Conservation (phyloP, 768 basidiomycete species). For the Leccinum uliginosum region DNA sequence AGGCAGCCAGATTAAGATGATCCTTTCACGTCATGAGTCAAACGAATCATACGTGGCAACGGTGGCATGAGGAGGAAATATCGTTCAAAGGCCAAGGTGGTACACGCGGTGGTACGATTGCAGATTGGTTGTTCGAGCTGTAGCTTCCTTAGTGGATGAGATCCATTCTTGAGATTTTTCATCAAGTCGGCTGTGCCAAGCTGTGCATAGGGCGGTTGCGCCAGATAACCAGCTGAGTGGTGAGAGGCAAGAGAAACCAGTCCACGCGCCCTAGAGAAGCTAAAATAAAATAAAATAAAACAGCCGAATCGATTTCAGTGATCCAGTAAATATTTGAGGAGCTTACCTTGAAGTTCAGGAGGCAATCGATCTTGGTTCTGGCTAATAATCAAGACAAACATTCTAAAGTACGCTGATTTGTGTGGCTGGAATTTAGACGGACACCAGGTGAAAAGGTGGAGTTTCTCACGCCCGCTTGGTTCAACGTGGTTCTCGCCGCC, state of each 20-base stretch:
- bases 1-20: conserved; percentile 9
- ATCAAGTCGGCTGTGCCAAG: conserved; percentile 33
- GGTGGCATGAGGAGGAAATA: conserved; percentile 18
- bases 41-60: conserved; percentile 36
- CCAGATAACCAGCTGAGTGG: conserved; percentile 27
- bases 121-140: conserved; percentile 16
- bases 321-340: not conserved
- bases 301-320: not conserved
- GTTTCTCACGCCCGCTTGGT: conserved; percentile 36
- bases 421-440: conserved; percentile 34
- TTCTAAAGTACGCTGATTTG: conserved; percentile 47
- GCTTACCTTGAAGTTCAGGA: conserved; percentile 25
- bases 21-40: not conserved
- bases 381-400: conserved; percentile 39
- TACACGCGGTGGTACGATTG: conserved; percentile 9
- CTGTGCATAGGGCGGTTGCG: conserved; percentile 26
- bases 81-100: conserved; percentile 24
- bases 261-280: conserved; percentile 25
- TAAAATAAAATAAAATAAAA: conserved; percentile 2
- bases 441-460: conserved; percentile 46
- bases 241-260: conserved; percentile 31
- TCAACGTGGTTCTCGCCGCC: conserved; percentile 47
- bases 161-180: conserved; percentile 12
- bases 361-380: conserved; percentile 28
- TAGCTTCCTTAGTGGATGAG: conserved; percentile 13